phyloP scores from a whole-genome alignment of 2,329 filamentous ascomycete species.

The Fusarium lateritium region DNA sequence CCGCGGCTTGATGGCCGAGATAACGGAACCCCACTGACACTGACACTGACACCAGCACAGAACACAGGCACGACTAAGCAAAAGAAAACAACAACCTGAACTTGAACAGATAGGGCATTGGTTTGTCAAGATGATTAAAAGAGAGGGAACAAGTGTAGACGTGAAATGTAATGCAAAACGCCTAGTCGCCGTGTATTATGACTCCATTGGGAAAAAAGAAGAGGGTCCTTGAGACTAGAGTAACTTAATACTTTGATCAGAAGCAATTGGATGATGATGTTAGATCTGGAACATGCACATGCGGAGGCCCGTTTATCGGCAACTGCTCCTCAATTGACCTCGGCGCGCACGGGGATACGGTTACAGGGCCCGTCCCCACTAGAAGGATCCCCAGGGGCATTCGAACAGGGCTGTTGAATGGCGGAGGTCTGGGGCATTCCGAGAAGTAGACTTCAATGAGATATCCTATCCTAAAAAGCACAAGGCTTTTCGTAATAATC shows the following conservation, averaged over 20 bases:
- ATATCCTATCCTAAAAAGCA: too few species aligned
- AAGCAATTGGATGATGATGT: slow-evolving; percentile 39
- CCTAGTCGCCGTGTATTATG: slow-evolving; percentile 37
- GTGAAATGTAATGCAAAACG: slow-evolving; percentile 25
- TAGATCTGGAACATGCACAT: slow-evolving; percentile 32
- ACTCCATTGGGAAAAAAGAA: slow-evolving; percentile 43
- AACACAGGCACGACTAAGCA: slow-evolving; percentile 14
- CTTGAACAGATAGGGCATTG: slow-evolving; percentile 4
- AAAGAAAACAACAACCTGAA: slow-evolving; percentile 18
- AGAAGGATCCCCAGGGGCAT: slow-evolving; percentile 21
- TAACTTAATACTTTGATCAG: slow-evolving; percentile 32
- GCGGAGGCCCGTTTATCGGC: slow-evolving; percentile 43
- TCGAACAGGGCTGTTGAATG: too few species aligned
- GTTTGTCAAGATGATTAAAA: slow-evolving; percentile 17
- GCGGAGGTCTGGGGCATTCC: too few species aligned
- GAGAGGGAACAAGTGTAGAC: slow-evolving; percentile 11
- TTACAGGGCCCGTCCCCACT: slow-evolving; percentile 41
- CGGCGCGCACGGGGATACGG: slow-evolving; percentile 37
- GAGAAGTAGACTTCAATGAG: too few species aligned
- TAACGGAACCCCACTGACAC: slow-evolving; percentile 44
- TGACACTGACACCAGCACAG: too few species aligned
- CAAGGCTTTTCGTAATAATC: too few species aligned
- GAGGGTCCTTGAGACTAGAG: slow-evolving; percentile 26
- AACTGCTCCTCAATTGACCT: slow-evolving; percentile 35
- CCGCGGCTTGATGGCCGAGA: slow-evolving; percentile 50